A percentile compares a stretch with the other conserved stretches of the same genome.
These are phyloP conservation scores for Schizothecium vesticola DNA, from an alignment of 495 filamentous ascomycete genomes.

Conservation along the genomic window DNA sequence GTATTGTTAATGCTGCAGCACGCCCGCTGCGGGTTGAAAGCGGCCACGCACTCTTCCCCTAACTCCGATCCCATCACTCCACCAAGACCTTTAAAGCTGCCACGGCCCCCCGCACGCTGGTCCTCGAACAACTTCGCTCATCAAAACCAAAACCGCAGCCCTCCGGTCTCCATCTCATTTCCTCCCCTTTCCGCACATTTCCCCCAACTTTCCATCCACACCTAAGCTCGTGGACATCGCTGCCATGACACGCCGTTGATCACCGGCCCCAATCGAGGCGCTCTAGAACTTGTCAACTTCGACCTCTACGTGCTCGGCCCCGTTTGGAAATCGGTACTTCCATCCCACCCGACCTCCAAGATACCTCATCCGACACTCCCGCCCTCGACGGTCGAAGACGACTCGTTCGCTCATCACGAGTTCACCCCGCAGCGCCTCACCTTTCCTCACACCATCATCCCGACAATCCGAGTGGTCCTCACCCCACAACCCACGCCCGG, in stretches of 20 bases:
- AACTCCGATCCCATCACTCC: background rate
- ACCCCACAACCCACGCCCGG: background rate
- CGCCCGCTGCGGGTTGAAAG: background rate
- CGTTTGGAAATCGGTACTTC: background rate
- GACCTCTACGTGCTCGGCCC: background rate
- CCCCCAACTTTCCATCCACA: background rate
- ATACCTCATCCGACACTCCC: background rate
- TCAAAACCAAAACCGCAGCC: background rate
- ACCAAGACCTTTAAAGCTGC: background rate
- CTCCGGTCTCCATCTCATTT: background rate
- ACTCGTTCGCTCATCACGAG: background rate
- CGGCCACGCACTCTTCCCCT: background rate
- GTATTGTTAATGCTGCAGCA: background rate
- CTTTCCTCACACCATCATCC: background rate
- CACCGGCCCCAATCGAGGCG: background rate
- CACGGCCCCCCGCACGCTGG: background rate
- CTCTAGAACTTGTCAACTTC: background rate
- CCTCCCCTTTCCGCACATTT: background rate
- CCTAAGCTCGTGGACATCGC: background rate
- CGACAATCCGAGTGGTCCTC: background rate
- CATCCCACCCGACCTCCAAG: background rate
- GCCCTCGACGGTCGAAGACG: background rate
- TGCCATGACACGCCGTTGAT: background rate
- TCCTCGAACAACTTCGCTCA: background rate
- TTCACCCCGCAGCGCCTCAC: background rate